Base-by-base conservation (phyloP, 139 green algal species). In the Chlamydomonas asymmetrica region DNA sequence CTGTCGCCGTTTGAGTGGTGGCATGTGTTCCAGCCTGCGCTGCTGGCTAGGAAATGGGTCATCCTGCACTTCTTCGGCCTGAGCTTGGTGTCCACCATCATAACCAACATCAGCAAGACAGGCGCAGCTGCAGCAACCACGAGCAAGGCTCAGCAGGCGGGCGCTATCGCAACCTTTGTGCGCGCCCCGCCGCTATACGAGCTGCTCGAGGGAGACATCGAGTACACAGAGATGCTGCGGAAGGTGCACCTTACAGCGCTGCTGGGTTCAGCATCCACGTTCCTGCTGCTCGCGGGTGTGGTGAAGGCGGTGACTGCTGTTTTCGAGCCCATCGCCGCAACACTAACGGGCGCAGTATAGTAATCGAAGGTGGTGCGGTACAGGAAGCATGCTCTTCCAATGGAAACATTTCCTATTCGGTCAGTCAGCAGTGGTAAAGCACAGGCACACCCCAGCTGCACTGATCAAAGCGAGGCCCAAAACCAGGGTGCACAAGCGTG, bases 11-110 rank as follows among this genome's bases (percentile, higher is more conserved):
- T 75, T 4, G 38, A 23, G 2, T 52, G 43, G 43, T 4, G 67
- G 38, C 32, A 27, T 29, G 9, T 8, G 29, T 4, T 2, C 22
- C 16, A 16, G 68, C 29, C 48, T n/a, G 5, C 29, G 54, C 38
- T 75, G 38, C 68, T 75, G 50, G 10, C 2, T n/a, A 52, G 56
- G 56, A 76, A 65, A 31, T 76, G 70, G 70, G 27, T 76, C 20
- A 20, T 76, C 2, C 13, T 67, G 0, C 39, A 67, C 25, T 76
- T 68, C 54, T 76, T 57, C 6, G 70, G 70, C 0, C 39, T 76
- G 25, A 57, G 56, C 29, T 40, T 76, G 56, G 4, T 67, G 29
- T 56, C 56, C 29, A 76, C 70, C 3, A n/a, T 76, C 22, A 57
- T 29, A 2, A 40, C 56, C 22, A 76, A 35, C 60, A 45, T 34